Evolutionary conservation across 805 yeast species (phyloP), one percentile per base, ranked within the genome.

Genomic region (Lipomyces sp.): DNA sequence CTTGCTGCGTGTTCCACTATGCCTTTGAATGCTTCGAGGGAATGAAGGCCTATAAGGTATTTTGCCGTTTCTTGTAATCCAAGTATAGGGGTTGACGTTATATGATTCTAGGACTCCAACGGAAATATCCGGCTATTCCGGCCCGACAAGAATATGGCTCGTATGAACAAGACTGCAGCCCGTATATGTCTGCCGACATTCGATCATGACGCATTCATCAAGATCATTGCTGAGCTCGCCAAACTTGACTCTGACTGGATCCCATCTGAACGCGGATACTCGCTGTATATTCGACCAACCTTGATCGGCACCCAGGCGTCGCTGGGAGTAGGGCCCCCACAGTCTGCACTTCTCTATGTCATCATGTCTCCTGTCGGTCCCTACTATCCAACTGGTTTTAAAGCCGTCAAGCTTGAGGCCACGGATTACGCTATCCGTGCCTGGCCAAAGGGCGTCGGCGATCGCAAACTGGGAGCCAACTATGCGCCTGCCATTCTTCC

Each of bases 401-500:
- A 93, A 81, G 97, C 98, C 53, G 97, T 95, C 63, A 84, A 86
- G 69, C 84, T 95, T 71, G 97, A 94, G 81, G 98, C 98, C 72
- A 93, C 97, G 45, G 97, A 92, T 77, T 87, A 90, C 74, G 97
- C 97, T 60, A 93, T 93, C 42, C 90, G 99, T 82, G 98, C 99
- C 37, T 94, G 98, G 98, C 98, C 98, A 77, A 97, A 97, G 75
- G 99, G 98, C 79, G 92, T 87, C 74, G 99, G 99, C 80, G 90
- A 94, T 86, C 89, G 86, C 80, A 94, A 94, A 81, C 86, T 94
- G 75, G 99, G 99, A 79, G 98, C 97, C 69, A 94, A 94, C 83
- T 94, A 94, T 77, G 99, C 98, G 56, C 98, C 98, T 69, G 90
- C 97, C 78, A 87, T 93, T 75, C 83, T 85, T 77, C 98, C 98